Evolutionary conservation across 768 basidiomycete species (phyloP).

Genomic region (Suillus variegatus): DNA sequence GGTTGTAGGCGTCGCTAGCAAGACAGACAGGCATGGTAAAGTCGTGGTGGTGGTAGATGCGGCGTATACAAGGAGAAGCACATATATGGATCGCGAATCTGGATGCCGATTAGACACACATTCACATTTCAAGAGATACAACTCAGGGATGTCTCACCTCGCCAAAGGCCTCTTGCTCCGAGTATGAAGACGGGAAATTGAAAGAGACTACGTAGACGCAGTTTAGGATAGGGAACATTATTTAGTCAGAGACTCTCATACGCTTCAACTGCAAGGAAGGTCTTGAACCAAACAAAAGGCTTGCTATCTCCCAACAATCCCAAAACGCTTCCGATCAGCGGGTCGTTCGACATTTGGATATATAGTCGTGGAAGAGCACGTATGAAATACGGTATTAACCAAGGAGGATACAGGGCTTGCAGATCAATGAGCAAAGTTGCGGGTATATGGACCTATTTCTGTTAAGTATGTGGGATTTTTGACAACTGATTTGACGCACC

Average conservation of each 20-base stretch:
- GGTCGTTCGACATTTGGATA: slow-evolving; percentile 61
- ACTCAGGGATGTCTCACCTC: slow-evolving; percentile 37
- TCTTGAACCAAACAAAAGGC: slow-evolving; percentile 61
- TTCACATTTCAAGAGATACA: neutral
- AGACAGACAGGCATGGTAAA: slow-evolving; percentile 62
- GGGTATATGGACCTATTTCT: slow-evolving; percentile 59
- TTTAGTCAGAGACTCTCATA: slow-evolving; percentile 33
- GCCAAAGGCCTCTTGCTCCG: slow-evolving; percentile 62
- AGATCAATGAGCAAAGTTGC: slow-evolving; percentile 71
- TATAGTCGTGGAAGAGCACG: slow-evolving; percentile 50
- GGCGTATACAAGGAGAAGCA: slow-evolving; percentile 70
- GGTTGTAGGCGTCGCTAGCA: slow-evolving; percentile 55
- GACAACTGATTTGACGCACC: slow-evolving; percentile 36
- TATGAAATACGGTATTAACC: slow-evolving; percentile 50
- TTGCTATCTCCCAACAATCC: slow-evolving; percentile 38
- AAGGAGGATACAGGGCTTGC: slow-evolving; percentile 62
- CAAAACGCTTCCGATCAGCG: slow-evolving; percentile 56
- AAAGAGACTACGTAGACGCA: slow-evolving; percentile 45
- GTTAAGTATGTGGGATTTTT: neutral
- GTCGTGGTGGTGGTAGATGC: slow-evolving; percentile 81
- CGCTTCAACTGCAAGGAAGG: slow-evolving; percentile 64
- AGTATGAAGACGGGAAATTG: slow-evolving; percentile 79
- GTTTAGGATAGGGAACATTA: neutral
- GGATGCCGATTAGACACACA: slow-evolving; percentile 6
- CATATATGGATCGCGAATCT: slow-evolving; percentile 57